Evolutionary conservation across 768 basidiomycete genomes (phyloP), one percentile per base, ranked within the genome.

Genomic region (Pleurotus salmoneostramineus): DNA sequence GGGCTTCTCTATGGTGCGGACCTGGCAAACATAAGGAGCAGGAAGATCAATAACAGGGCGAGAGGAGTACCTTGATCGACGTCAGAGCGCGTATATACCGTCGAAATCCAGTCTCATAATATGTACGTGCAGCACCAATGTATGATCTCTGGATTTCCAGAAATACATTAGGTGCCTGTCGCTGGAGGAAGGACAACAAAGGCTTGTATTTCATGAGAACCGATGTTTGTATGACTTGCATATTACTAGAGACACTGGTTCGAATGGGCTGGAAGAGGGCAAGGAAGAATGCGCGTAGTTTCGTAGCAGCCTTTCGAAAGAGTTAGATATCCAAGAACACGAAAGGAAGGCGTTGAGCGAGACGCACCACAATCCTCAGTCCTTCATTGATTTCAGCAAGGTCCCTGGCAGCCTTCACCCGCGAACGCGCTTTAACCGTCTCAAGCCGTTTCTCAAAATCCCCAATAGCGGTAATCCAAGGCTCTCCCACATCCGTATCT

Each of bases 61-160:
- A 37, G 21, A 15, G 40, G 51, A 74, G 50, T 45, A 90, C 90
- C 79, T 89, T 91, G 52, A 98, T 80, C 71, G 79, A 84, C 36
- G 85, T 83, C 48, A 99, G 75, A 66, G 87, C 89, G 46, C 97
- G 79, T 21, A 87, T 81, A 69, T 98, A 99, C 44, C 97, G 77
- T 60, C 97, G 77, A 69, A 98, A 95, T 0, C 89, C 93, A 17
- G 97, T 98, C 73, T 99, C 97, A 59, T 94, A 98, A 69, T 97
- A 99, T 17, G 91, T 82, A 42, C 95, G 85, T 11, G 91, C 89
- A 31, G 90, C 84, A 35, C 82, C 82, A 32, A 89, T 74, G 69
- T 99, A 99, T 2, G 91, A 87, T 52, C 93, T 79, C 68, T 94
- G 93, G 21, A 99, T 75, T 69, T 98, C 95, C 47, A 81, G 80